Base-by-base conservation (phyloP, 164 flowering plant species). In the Piper betle region DNA sequence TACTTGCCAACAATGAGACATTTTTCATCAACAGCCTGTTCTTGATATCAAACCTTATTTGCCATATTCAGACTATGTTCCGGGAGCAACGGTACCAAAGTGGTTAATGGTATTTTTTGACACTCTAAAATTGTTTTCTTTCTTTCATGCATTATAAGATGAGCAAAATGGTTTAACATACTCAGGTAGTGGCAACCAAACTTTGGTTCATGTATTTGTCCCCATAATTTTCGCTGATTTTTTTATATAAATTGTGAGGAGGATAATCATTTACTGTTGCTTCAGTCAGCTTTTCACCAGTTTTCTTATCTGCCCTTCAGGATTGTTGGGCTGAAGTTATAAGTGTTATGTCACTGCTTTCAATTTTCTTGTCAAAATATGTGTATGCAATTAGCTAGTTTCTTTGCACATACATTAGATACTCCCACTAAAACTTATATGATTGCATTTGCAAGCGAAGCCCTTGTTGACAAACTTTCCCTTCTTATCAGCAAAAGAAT, bases 1-100 rank as follows among this genome's bases (percentile, higher is more conserved):
- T n/a, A n/a, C n/a, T n/a, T n/a, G n/a, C n/a, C 66, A n/a, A n/a
- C n/a, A n/a, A n/a, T n/a, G n/a, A n/a, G n/a, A 19, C 17, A 8
- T 1, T 46, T 64, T 62, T 73, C 67, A 5, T 69, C 50, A 43
- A 77, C 89, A 89, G 98, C 98, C 97, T 20, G 85, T 93, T 50
- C 83, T 93, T 69, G 98, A 93, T 67, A 68, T 93, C 71, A 93
- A 93, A 71, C 98, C 98, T 53, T 93, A 90, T 74, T 71, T 93
- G 57, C 96, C 96, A 63, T 93, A 86, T 62, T 82, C 86, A 55
- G 98, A 93, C 75, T 79, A 83, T 71, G 72, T 87, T 60, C 65
- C 73, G 63, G 91, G 78, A 66, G 96, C 97, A 73, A 72, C 62
- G 4, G 81, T 87, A 46, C 94, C 98, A 5, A 68, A 76, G 37